Evolutionary conservation across 768 basidiomycete genomes (phyloP), one percentile per base, ranked within the genome.

Genomic region (Daedaleopsis nitida): DNA sequence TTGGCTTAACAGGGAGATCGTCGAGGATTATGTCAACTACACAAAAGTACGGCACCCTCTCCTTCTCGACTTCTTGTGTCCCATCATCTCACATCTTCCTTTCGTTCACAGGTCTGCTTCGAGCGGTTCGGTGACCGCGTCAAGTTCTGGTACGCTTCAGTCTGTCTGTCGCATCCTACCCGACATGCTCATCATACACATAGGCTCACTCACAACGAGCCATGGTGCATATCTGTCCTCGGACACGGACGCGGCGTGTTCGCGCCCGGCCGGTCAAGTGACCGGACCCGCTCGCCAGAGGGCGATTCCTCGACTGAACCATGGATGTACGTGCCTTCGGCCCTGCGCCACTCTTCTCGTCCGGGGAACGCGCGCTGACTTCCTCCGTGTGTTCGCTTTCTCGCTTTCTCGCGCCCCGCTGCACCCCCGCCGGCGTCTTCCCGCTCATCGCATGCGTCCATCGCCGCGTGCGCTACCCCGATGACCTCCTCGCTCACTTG

Each of bases 201-300:
- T 57, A 86, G 86, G 86, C 71, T 90, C 52, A 91, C 88, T 3
- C 77, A 90, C 73, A 91, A 91, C 71, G 89, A 92, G 75, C 88
- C 88, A 0, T 88, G 85, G 87, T 86, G 85, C 69, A 79, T 86
- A 54, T 81, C 88, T 52, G 78, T 88, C 66, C 75, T 87, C 51
- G 88, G 89, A n/a, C 87, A 89, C 67, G 85, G 86, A 14, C 79
- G 83, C 49, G 89, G 87, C 49, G 80, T 86, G 14, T 91, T 91
- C 64, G 89, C 87, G 3, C 88, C 87, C 47, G 87, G 88, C 42
- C 77, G 86, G 57, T 86, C 84, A 67, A 87, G 85, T 73, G 84
- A 88, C 71, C 82, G 88, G 21, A 70, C 67, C 55, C 81, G 84
- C 57, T 85, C 81, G 43, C 73, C 82, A 4, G 83, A 86, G 72